Evolutionary conservation across 2,329 filamentous ascomycete species (phyloP).

Genomic region (Coleophoma eucalyptorum): DNA sequence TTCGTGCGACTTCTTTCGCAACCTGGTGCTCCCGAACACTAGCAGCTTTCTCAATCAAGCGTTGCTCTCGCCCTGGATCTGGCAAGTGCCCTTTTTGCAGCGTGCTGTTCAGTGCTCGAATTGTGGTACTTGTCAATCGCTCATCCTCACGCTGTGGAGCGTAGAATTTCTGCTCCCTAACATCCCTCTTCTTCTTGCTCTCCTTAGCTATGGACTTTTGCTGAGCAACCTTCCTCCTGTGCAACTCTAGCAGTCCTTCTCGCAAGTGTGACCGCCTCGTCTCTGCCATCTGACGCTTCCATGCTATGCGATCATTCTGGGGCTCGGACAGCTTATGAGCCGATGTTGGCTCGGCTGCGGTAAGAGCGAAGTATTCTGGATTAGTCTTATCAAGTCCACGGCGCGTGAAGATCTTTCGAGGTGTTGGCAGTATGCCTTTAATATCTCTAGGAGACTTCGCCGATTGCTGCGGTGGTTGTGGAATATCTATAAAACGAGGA

Average conservation of each 20-base stretch:
- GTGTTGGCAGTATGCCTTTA: slow-evolving; percentile 79
- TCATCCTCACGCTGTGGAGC: slow-evolving; percentile 74
- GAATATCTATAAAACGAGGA: slow-evolving; percentile 81
- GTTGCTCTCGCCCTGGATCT: slow-evolving; percentile 59
- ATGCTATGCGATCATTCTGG: slow-evolving; percentile 37
- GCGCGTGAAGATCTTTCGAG: slow-evolving; percentile 71
- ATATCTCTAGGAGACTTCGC: slow-evolving; percentile 39
- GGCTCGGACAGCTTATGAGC: slow-evolving; percentile 12
- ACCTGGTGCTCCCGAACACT: slow-evolving; percentile 38
- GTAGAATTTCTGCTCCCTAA: slow-evolving; percentile 44
- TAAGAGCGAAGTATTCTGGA: slow-evolving; percentile 54
- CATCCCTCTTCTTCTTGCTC: slow-evolving; percentile 43
- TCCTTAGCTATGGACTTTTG: slow-evolving; percentile 32
- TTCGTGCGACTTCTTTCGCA: slow-evolving; percentile 54
- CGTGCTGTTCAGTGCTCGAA: slow-evolving; percentile 47
- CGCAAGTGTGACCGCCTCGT: slow-evolving; percentile 68
- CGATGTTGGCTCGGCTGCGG: slow-evolving; percentile 49
- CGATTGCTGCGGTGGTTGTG: slow-evolving; percentile 63
- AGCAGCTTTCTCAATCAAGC: slow-evolving; percentile 41
- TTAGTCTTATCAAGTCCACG: slow-evolving; percentile 57
- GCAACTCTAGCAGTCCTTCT: slow-evolving; percentile 66
- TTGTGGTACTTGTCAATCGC: slow-evolving; percentile 65
- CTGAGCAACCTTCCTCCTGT: slow-evolving; percentile 54
- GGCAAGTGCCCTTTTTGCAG: slow-evolving; percentile 47
- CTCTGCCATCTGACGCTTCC: slow-evolving; percentile 72